Conservation (phyloP, 2,329 filamentous ascomycete genomes). For the Aspergillus cejpii region DNA sequence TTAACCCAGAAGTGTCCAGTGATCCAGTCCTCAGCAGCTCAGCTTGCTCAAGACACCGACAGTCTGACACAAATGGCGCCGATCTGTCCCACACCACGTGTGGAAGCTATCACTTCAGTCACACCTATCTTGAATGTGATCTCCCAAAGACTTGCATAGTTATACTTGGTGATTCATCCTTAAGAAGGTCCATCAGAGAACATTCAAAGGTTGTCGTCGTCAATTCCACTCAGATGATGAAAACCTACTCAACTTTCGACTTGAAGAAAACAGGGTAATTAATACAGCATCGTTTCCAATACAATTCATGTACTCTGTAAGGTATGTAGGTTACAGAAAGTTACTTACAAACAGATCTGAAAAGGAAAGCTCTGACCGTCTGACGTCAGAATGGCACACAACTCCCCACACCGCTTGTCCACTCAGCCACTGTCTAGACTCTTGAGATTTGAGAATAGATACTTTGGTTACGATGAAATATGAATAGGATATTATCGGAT, state of each 20-base stretch:
- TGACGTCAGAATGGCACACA: conserved; percentile 17
- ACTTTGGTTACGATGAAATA: too few relatives aligned
- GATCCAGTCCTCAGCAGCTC: neutral
- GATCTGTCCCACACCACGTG: conserved; percentile 29
- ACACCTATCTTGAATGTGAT: conserved; percentile 1
- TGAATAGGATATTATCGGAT: neutral
- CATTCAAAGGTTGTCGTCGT: too few relatives aligned
- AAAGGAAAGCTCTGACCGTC: conserved; percentile 10
- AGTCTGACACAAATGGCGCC: conserved; percentile 12
- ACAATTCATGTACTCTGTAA: neutral
- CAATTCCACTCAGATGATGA: too few relatives aligned
- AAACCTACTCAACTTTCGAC: too few relatives aligned
- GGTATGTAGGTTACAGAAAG: neutral
- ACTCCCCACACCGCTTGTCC: conserved; percentile 16
- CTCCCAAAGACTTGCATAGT: neutral
- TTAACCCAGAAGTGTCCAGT: neutral
- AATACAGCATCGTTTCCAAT: too few relatives aligned
- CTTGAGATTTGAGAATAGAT: too few relatives aligned
- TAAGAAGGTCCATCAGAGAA: too few relatives aligned
- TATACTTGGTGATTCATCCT: too few relatives aligned
- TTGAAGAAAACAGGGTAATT: too few relatives aligned
- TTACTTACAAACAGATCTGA: neutral
- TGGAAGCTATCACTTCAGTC: conserved; percentile 22
- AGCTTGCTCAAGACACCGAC: conserved; percentile 3
- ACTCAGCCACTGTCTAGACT: too few relatives aligned